Percentiles rank a stretch among this genome's conserved stretches.
Evolutionary conservation across 306 rosid genomes (phyloP).

Genomic region (Canavalia ensiformis): DNA sequence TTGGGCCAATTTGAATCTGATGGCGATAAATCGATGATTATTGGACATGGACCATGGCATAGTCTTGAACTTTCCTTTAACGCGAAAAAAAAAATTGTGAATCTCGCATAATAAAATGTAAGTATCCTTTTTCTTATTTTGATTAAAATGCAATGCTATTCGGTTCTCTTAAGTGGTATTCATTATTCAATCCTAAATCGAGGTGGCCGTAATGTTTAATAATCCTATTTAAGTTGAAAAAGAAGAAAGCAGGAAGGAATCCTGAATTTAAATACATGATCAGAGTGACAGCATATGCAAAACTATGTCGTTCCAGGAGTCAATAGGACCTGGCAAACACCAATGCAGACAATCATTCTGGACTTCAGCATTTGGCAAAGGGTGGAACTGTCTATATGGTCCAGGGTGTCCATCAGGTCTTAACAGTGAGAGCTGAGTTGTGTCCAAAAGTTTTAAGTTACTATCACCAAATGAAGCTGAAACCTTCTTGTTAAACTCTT

Average conservation of each 20-base stretch:
- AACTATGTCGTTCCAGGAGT: conserved; percentile 82
- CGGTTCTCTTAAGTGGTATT: neutral
- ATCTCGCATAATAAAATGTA: no score
- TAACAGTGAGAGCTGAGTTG: conserved; percentile 68
- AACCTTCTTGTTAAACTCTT: conserved; percentile 63
- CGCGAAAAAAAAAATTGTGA: no score
- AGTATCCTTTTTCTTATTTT: no score
- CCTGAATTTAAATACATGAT: neutral
- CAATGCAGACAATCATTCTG: conserved; percentile 58
- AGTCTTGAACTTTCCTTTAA: no score
- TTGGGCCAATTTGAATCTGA: no score
- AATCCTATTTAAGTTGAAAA: neutral
- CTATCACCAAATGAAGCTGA: neutral
- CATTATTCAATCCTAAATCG: neutral
- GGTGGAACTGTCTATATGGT: conserved; percentile 79
- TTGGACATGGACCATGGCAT: no score
- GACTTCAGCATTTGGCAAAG: conserved; percentile 51
- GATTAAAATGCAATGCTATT: neutral
- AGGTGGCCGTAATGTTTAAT: neutral
- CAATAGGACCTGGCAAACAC: conserved; percentile 95
- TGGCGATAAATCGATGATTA: no score
- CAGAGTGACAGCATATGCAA: conserved; percentile 63
- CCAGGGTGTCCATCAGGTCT: conserved; percentile 96
- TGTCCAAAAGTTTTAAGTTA: conserved; percentile 68
- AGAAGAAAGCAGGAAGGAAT: neutral